Percentiles rank a stretch among this genome's conserved stretches.
These are phyloP conservation scores for Thalassiosira hispida DNA, from an alignment of 352 stramenopile species.

Conservation along the genomic window DNA sequence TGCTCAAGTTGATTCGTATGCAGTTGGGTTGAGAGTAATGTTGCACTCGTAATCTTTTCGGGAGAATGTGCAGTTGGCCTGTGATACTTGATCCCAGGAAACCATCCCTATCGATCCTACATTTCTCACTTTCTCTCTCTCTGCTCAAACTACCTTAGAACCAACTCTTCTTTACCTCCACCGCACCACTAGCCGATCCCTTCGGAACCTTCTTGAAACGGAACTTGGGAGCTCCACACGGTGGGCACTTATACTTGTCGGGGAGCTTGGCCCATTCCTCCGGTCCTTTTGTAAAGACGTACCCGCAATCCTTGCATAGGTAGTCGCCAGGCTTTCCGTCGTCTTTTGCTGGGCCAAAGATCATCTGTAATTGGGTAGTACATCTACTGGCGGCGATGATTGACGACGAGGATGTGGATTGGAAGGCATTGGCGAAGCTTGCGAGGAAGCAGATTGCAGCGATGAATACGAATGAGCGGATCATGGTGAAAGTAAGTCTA, in stretches of 20 bases:
- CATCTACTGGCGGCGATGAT: neutral
- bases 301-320: conserved; percentile 77
- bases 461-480: conserved; percentile 2
- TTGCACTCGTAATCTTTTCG: too few species aligned
- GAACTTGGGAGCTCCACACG: conserved; percentile 74
- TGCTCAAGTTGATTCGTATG: too few species aligned
- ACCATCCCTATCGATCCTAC: too few species aligned
- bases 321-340: conserved; percentile 78
- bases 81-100: too few species aligned
- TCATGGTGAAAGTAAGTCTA: conserved; percentile 7
- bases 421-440: conserved; percentile 27
- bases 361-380: conserved; percentile 30
- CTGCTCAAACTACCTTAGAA: conserved; percentile 23
- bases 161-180: conserved; percentile 79
- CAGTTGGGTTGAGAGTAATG: too few species aligned
- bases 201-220: conserved; percentile 84
- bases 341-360: conserved; percentile 76
- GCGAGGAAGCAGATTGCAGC: conserved; percentile 17
- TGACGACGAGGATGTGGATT: neutral
- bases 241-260: conserved; percentile 72
- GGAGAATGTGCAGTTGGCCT: too few species aligned
- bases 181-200: conserved; percentile 62
- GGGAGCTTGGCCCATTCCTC: conserved; percentile 69
- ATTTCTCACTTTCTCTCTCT: neutral
- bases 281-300: conserved; percentile 83